phyloP scores from a whole-genome alignment of 306 rosid genomes.

The Acacia melanoxylon region DNA sequence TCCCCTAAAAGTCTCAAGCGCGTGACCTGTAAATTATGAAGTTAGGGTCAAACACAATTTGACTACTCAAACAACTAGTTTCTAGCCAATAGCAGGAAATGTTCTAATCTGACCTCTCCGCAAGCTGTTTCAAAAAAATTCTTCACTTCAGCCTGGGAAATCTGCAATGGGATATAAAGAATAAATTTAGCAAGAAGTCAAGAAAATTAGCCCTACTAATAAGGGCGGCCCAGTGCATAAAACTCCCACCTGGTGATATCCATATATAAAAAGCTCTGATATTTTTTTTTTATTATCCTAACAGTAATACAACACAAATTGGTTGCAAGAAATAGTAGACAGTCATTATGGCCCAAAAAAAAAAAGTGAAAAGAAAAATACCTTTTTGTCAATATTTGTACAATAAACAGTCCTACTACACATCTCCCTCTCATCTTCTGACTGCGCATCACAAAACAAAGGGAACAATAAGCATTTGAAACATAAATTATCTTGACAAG shows the following conservation, averaged over 20 bases:
- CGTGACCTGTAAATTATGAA: slow-evolving; percentile 57
- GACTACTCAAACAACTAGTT: slow-evolving; percentile 15
- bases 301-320: not conserved
- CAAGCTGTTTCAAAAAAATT: slow-evolving; percentile 88
- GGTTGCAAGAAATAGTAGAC: not conserved
- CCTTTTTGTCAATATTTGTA: slow-evolving; percentile 98
- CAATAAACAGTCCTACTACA: slow-evolving; percentile 93
- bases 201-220: slow-evolving; percentile 3
- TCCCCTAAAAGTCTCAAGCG: slow-evolving; percentile 99
- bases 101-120: slow-evolving; percentile 71
- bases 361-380: slow-evolving; percentile 22
- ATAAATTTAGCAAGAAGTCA: slow-evolving; percentile 1
- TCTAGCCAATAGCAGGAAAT: slow-evolving; percentile 21
- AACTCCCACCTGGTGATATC: not conserved
- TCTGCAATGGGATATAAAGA: slow-evolving; percentile 43
- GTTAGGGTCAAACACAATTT: slow-evolving; percentile 6
- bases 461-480: not conserved
- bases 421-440: slow-evolving; percentile 98
- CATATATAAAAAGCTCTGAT: not conserved
- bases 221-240: too few relatives aligned
- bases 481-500: not conserved
- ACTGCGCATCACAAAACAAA: slow-evolving; percentile 54
- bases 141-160: slow-evolving; percentile 94
- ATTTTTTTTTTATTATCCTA: not conserved
- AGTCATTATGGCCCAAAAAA: not conserved